phyloP scores from a whole-genome alignment of 164 flowering plant genomes.

The Stephania cephalantha region DNA sequence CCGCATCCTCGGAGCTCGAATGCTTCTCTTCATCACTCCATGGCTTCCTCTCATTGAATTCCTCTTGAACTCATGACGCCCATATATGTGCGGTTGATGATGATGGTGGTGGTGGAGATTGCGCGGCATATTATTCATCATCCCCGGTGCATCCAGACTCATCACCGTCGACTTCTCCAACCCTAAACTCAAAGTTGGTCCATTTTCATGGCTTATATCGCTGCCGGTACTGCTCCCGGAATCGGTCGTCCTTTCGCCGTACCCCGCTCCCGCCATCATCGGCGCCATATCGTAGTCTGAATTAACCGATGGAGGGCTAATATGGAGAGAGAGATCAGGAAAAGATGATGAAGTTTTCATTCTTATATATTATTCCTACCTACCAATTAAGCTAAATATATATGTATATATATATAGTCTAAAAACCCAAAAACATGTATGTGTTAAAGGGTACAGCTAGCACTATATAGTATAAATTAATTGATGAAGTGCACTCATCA shows the following conservation, averaged over 20 bases:
- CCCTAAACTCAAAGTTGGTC: conserved; percentile 53
- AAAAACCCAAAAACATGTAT: too few relatives aligned
- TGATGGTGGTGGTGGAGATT: conserved; percentile 34
- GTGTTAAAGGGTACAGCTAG: too few relatives aligned
- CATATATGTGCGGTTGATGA: conserved; percentile 40
- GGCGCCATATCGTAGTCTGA: conserved; percentile 20
- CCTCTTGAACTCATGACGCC: conserved; percentile 51
- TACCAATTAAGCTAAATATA: too few relatives aligned
- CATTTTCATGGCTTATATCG: conserved; percentile 65
- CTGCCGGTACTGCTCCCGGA: conserved; percentile 56
- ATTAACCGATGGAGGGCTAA: conserved; percentile 49
- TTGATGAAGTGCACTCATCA: conserved; percentile 16
- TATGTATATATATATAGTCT: too few relatives aligned
- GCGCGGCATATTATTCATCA: conserved; percentile 11
- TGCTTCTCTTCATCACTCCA: conserved; percentile 54
- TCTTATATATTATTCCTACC: too few relatives aligned
- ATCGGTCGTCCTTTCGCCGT: conserved; percentile 37
- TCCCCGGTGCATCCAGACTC: conserved; percentile 14
- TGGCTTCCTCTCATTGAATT: conserved; percentile 29
- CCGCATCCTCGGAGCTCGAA: conserved; percentile 94
- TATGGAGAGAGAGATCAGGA: conserved; percentile 84
- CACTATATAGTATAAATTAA: background rate
- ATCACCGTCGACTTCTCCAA: conserved; percentile 24
- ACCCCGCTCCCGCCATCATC: conserved; percentile 13
- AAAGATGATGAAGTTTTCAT: conserved; percentile 30